Base-by-base conservation (phyloP, 768 basidiomycete genomes). In the Multifurca ochricompacta region DNA sequence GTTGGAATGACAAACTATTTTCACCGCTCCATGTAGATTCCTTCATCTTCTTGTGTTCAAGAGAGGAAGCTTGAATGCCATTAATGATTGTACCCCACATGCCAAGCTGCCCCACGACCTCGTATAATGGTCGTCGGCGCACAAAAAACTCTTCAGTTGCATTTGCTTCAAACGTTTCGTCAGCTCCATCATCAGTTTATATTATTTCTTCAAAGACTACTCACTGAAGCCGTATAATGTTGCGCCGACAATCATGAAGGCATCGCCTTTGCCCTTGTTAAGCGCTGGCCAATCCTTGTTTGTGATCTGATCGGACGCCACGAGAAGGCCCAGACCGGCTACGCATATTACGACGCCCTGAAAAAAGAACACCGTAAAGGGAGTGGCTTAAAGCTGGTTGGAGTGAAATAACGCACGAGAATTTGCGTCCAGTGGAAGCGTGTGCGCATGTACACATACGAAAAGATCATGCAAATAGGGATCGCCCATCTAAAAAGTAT, bases 61-160 rank as follows among this genome's bases (percentile, higher is more conserved):
- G 71, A 1, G 76, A 77, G 21, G 87, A 79, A 1, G 86, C 82
- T 68, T 92, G 89, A 44, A 85, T 77, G 5, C 85, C 84, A 62
- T 84, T 87, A 66, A 91, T 82, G 45, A 92, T 65, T 51, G 81
- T 79, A 27, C 90, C 91, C 77, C 80, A 93, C 78, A 92, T 81
- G 6, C 91, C 91, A 44, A 92, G 69, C 67, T 89, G 87, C 10
- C 91, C 91, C 16, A 92, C 82, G 52, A 92, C 87, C 71, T 92
- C 91, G 62, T 90, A 92, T 36, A 92, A 71, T 5, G 91, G 91
- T 11, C 81, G 74, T 61, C 71, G 79, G 55, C 90, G 78, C 28
- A 93, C 91, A 55, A 92, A 80, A 68, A 87, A 87, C 65, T 92
- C 91, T 66, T 93, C 91, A 0, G 87, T 89, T 27, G 90, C 87